These are phyloP conservation scores for Colletotrichum spinosum DNA, from an alignment of 2,329 filamentous ascomycete species.

Conservation along the genomic window DNA sequence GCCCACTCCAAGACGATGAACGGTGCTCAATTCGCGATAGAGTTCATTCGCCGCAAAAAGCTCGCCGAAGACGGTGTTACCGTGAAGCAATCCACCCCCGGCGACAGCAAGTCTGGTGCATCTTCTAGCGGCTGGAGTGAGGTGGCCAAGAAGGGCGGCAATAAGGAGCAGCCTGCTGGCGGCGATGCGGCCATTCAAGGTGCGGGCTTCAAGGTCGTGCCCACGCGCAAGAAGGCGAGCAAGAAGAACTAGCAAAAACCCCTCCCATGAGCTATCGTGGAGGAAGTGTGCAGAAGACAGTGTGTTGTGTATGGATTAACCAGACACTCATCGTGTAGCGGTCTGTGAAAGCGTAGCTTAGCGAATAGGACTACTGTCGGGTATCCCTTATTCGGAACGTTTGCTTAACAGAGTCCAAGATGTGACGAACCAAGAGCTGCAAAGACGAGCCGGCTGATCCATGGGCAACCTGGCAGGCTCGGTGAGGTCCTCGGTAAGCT, in stretches of 20 bases:
- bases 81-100: slow-evolving; percentile 74
- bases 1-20: slow-evolving; percentile 89
- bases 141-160: slow-evolving; percentile 93
- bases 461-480: neutral
- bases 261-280: too few species aligned
- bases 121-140: slow-evolving; percentile 82
- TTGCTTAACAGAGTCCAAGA: too few species aligned
- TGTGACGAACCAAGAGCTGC: too few species aligned
- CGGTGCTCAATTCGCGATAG: slow-evolving; percentile 91
- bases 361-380: too few species aligned
- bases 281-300: too few species aligned
- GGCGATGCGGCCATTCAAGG: slow-evolving; percentile 55
- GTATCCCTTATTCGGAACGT: too few species aligned
- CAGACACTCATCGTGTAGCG: too few species aligned
- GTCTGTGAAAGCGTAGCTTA: too few species aligned
- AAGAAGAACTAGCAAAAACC: slow-evolving; percentile 62
- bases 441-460: too few species aligned
- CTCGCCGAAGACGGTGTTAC: slow-evolving; percentile 92
- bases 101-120: slow-evolving; percentile 61
- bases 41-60: slow-evolving; percentile 93
- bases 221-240: slow-evolving; percentile 89
- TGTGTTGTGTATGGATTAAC: too few species aligned
- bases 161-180: slow-evolving; percentile 61
- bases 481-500: slow-evolving; percentile 1
- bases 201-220: slow-evolving; percentile 88